Base-by-base conservation (phyloP, 495 filamentous ascomycete genomes). In the Aspergillus sparsus region DNA sequence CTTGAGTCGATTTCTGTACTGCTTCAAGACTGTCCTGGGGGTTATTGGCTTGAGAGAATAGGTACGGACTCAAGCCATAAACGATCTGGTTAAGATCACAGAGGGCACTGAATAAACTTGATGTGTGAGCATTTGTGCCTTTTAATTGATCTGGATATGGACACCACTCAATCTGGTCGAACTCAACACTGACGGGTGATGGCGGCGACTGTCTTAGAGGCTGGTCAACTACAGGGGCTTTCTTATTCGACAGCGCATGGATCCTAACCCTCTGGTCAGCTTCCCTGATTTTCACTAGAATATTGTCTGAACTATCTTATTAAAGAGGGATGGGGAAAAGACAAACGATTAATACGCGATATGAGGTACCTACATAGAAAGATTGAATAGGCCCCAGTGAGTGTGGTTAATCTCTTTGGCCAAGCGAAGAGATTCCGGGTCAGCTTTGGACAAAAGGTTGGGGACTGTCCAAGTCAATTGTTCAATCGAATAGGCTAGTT, bases 361-460 rank as follows among this genome's bases (percentile, higher is more conserved):
- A 27, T 49, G 21, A 33, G 33, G 51, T 4, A 54, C 71, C 58
- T 66, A 76, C 73, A 69, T 64, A 21, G 65, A 55, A 51, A 74
- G 52, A 49, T 72, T 73, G 62, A 73, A 76, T 27, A 74, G 21
- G 7, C 74, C 74, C 72, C 72, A 77, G 31, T 66, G 54, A 7
- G 66, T 65, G 12, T 60, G 61, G 44, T 70, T 64, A 33, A 69
- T 54, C 18, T 57, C 66, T 39, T 47, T 61, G 32, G 51, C 54
- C 53, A 60, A 59, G 0, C 39, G 55, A 8, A 51, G 16, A 0
- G 58, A 49, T 7, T 72, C 63, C 47, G 66, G 32, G 53, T 68
- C 62, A 16, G 63, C 52, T 21, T 62, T 61, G 12, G 36, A n/a
- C 0, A 44, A 44, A 11, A 57, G 44, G n/a, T 33, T 33, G 27